Conservation (phyloP, 805 yeast genomes). For the Candida koratica region DNA sequence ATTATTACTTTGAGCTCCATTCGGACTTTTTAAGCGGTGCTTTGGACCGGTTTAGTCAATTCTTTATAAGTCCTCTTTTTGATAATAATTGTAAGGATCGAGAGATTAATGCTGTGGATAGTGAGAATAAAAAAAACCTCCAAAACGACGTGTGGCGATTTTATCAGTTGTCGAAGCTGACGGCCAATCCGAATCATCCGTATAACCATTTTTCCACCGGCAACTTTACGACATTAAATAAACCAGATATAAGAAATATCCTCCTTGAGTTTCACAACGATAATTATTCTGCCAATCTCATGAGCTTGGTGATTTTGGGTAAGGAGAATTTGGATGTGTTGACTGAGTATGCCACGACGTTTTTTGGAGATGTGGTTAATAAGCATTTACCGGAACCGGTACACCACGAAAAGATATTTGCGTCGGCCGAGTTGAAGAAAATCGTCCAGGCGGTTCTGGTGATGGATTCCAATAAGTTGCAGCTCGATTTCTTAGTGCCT, state of each 20-base stretch:
- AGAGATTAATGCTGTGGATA: slow-evolving; percentile 91
- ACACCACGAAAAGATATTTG: slow-evolving; percentile 48
- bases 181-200: slow-evolving; percentile 75
- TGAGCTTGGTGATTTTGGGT: slow-evolving; percentile 84
- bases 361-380: slow-evolving; percentile 63
- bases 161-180: slow-evolving; percentile 74
- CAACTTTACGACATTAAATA: slow-evolving; percentile 68
- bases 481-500: slow-evolving; percentile 69
- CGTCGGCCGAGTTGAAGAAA: slow-evolving; percentile 46
- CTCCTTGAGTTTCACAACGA: slow-evolving; percentile 67
- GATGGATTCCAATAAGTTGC: slow-evolving; percentile 68
- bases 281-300: slow-evolving; percentile 79
- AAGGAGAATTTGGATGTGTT: slow-evolving; percentile 72
- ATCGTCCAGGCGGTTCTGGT: slow-evolving; percentile 72
- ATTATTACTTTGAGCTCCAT: slow-evolving; percentile 83
- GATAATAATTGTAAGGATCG: slow-evolving; percentile 73
- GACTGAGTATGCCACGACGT: slow-evolving; percentile 63
- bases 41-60: slow-evolving; percentile 87
- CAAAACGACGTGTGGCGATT: slow-evolving; percentile 89
- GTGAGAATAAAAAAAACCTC: slow-evolving; percentile 90
- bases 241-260: slow-evolving; percentile 72
- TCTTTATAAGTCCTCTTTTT: slow-evolving; percentile 83
- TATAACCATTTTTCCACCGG: slow-evolving; percentile 89
- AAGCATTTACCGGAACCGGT: slow-evolving; percentile 38
- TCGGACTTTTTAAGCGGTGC: slow-evolving; percentile 80